Conservation (phyloP, 768 basidiomycete species). For the Xerocomus spinulosus region DNA sequence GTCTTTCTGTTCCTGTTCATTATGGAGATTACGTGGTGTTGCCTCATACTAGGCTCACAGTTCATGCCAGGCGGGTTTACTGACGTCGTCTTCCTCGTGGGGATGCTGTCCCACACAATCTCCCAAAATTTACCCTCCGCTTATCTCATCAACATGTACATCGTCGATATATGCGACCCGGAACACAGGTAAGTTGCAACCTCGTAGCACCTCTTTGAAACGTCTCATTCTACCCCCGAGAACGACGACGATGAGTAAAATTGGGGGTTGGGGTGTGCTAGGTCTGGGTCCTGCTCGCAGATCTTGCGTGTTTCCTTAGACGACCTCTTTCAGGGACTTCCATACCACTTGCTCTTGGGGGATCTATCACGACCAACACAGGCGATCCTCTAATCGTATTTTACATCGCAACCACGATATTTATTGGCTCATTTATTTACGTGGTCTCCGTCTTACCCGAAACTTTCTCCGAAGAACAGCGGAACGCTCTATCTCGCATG, state of each 20-base stretch:
- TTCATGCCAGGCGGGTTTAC: conserved; percentile 11
- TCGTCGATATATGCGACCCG: conserved; percentile 24
- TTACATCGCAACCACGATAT: conserved; percentile 13
- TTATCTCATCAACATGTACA: conserved; percentile 26
- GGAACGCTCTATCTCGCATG: conserved; percentile 1
- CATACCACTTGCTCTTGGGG: conserved; percentile 28
- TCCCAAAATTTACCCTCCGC: conserved; percentile 1
- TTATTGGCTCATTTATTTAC: conserved; percentile 18
- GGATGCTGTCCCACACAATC: conserved; percentile 15
- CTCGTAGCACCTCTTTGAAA: background rate
- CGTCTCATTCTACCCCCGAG: conserved; percentile 15
- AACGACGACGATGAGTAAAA: conserved; percentile 23
- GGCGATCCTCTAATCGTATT: conserved; percentile 23
- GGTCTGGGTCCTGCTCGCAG: conserved; percentile 12
- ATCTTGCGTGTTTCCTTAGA: background rate
- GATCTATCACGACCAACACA: conserved; percentile 26
- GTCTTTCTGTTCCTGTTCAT: conserved; percentile 12
- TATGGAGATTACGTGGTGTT: conserved; percentile 6
- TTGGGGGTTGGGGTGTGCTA: conserved; percentile 27
- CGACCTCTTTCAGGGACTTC: conserved; percentile 15
- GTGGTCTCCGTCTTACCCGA: conserved; percentile 26
- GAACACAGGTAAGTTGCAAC: conserved; percentile 20
- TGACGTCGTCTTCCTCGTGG: conserved; percentile 16
- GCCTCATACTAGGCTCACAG: conserved; percentile 17
- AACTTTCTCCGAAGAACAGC: background rate